These are phyloP conservation scores for Zygosaccharomyces sapae DNA, from an alignment of 1,139 yeast genomes.

Conservation along the genomic window DNA sequence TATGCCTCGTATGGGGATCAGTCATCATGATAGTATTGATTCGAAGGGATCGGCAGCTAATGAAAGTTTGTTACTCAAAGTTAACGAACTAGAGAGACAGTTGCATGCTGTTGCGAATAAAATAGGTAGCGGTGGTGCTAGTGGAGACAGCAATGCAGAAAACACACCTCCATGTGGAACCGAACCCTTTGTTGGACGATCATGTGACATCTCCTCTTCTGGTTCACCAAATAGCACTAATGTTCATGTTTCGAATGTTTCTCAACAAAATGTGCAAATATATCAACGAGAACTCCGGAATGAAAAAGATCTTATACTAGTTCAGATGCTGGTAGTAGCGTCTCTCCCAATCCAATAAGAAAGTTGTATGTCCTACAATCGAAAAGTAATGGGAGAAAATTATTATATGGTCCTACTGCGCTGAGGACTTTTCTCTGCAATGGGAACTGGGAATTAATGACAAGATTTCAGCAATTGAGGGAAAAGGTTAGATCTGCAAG, in stretches of 20 bases:
- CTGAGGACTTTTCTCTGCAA: slow-evolving; percentile 20
- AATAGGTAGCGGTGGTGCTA: background rate
- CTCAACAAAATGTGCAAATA: background rate
- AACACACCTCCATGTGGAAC: background rate
- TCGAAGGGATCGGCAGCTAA: background rate
- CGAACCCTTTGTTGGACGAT: background rate
- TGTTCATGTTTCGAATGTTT: too few relatives aligned
- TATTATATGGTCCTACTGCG: slow-evolving; percentile 26
- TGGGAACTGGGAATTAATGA: slow-evolving; percentile 11
- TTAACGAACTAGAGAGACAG: slow-evolving; percentile 12
- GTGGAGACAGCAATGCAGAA: background rate
- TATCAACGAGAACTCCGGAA: too few relatives aligned
- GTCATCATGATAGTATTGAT: background rate
- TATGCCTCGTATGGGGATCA: slow-evolving; percentile 16
- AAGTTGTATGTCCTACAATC: slow-evolving; percentile 13
- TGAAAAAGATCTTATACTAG: too few relatives aligned
- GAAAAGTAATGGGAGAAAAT: slow-evolving; percentile 13
- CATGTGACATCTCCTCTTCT: background rate
- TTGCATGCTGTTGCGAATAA: slow-evolving; percentile 5
- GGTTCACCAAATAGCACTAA: background rate
- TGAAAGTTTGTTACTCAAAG: slow-evolving; percentile 10
- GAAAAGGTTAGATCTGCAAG: slow-evolving; percentile 19
- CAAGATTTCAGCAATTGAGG: slow-evolving; percentile 13
- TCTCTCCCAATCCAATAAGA: slow-evolving; percentile 11
- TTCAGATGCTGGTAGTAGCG: background rate